Evolutionary conservation across 495 filamentous ascomycete genomes (phyloP), one percentile per base, ranked within the genome.

Genomic region (Paragyromitra xinjiangensis): DNA sequence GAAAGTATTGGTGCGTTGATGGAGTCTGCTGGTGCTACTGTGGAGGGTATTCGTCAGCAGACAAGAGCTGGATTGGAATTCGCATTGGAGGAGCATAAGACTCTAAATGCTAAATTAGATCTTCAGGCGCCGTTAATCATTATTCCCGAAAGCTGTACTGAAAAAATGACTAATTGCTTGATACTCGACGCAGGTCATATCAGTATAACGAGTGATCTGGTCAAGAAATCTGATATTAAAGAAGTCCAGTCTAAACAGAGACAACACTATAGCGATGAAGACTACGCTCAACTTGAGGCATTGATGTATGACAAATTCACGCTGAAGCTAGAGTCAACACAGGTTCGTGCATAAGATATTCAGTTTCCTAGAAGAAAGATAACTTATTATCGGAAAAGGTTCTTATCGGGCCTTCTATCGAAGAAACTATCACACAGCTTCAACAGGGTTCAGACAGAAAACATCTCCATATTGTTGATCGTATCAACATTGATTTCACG

Each of bases 161-260:
- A 90, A 69, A 87, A 91, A 78, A 90, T 86, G 68, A 91, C 93
- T 5, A 90, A 93, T 19, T 98, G 95, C 82, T 85, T 99, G 62
- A 98, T 99, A 71, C 82, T 99, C 34, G 95, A 99, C 85, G 95
- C 95, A 44, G 95, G 95, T 88, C 95, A 98, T 83, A 92, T 94
- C 51, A 96, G 92, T 76, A 89, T 98, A 69, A 94, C 91, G 80
- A 98, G 95, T 83, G 92, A 99, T 80, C 86, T 99, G 14, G 94
- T 98, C 37, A 94, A 98, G 81, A 90, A 94, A 82, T 88, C 91
- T 22, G 95, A 94, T 0, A 88, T 98, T 83, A 91, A 89, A 77
- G 92, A 98, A 45, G 87, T 98, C 34, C 93, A 97, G 83, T 89
- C 91, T 42, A 99, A 98, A 81, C 94, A 98, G 80, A 92, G 90